Evolutionary conservation across 371 early-diverging fungal genomes (phyloP).

Genomic region (Mucor velutinosus): DNA sequence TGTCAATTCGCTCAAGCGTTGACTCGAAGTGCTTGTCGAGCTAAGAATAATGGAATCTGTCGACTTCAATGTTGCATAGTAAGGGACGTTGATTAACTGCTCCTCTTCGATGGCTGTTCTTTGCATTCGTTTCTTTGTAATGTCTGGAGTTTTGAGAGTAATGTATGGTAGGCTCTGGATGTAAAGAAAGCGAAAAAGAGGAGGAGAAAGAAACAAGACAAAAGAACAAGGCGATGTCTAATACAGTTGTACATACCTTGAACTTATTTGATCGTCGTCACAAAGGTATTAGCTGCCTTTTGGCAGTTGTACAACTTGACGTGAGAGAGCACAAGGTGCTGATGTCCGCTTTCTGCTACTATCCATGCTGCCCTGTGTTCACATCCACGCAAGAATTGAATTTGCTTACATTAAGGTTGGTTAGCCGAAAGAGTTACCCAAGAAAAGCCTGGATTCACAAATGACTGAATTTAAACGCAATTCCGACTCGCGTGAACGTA

Average conservation of each 20-base stretch:
- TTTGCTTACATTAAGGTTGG: background rate
- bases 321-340: background rate
- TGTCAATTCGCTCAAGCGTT: background rate
- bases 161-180: background rate
- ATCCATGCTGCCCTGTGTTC: background rate
- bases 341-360: background rate
- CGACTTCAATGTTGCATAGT: background rate
- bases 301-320: background rate
- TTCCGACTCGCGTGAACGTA: background rate
- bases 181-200: background rate
- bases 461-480: background rate
- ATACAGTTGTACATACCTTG: background rate
- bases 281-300: background rate
- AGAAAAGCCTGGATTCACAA: background rate
- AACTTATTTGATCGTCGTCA: constrained; percentile 5
- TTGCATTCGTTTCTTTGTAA: background rate
- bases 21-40: background rate
- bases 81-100: background rate
- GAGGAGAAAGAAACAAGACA: background rate
- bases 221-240: background rate
- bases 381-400: background rate
- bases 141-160: background rate
- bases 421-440: background rate
- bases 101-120: background rate
- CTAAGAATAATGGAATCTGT: constrained; percentile 1